Base-by-base conservation (phyloP, 805 yeast species). In the Candida railenensis region DNA sequence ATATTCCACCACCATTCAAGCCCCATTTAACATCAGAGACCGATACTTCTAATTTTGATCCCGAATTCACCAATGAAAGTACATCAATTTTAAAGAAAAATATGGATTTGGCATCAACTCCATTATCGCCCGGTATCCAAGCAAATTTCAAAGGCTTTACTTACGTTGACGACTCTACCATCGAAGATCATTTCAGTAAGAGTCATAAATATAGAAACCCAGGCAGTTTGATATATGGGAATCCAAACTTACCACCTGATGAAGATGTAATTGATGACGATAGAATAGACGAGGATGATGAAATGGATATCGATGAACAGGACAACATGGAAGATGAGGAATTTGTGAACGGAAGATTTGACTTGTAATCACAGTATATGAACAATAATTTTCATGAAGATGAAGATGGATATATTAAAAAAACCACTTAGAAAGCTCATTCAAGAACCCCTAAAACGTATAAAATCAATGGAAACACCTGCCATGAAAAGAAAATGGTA, bases 71-170 rank as follows among this genome's bases (percentile, higher is more conserved):
- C 18, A 85, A 84, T 57, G 89, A 96, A 37, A 85, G 95, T 15
- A 89, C 97, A 0, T 85, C 96, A 7, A 83, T 83, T 34, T 80
- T 90, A 63, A 85, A 71, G 57, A 82, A 81, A 56, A 87, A 82
- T 55, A 73, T 75, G 74, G 84, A 74, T 52, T 63, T 79, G 69
- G 83, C 80, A 11, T 73, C 81, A 21, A 87, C 97, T 3, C 98
- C 98, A 28, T 71, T 94, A 52, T 85, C 95, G 8, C 97, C 97
- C 2, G 96, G 95, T 0, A 83, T 92, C 58, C 99, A 94, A 70
- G 97, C 94, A 44, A 91, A 91, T 63, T 94, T 94, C 71, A 89
- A 89, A 58, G 99, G 99, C 0, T 94, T 94, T 66, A 94, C 99
- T 0, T 94, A 87, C 66, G 97, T 92, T 42, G 97, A 91, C 64